A percentile compares a stretch with the other conserved stretches of the same genome.
Conservation (phyloP, 2,329 filamentous ascomycete species). For the Fusarium scirpi region DNA sequence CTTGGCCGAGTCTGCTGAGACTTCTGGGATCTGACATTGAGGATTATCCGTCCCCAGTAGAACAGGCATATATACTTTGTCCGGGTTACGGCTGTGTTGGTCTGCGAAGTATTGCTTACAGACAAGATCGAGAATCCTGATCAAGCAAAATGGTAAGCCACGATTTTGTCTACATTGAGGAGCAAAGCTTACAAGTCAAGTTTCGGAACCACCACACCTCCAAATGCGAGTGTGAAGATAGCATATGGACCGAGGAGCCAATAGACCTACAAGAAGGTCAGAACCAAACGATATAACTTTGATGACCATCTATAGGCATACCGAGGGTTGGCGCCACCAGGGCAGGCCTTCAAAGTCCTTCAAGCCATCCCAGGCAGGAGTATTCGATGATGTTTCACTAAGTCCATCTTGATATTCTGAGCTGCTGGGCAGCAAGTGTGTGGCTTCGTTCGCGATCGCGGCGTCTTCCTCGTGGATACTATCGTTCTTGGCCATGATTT, state of each 20-base stretch:
- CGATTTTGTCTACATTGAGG: neutral
- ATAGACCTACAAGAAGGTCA: constrained; percentile 68
- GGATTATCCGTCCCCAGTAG: constrained; percentile 77
- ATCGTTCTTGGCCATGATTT: constrained; percentile 26
- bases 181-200: constrained; percentile 74
- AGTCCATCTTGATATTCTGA: constrained; percentile 19
- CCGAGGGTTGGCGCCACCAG: constrained; percentile 73
- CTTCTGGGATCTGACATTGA: constrained; percentile 82
- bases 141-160: constrained; percentile 33
- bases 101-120: constrained; percentile 87
- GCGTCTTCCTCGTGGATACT: constrained; percentile 13
- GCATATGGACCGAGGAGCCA: constrained; percentile 87
- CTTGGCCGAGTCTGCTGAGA: constrained; percentile 80
- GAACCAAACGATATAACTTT: constrained; percentile 17
- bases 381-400: constrained; percentile 31
- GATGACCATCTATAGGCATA: constrained; percentile 52
- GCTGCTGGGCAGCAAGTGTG: constrained; percentile 54
- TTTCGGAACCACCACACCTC: constrained; percentile 86
- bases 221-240: constrained; percentile 86
- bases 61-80: constrained; percentile 71
- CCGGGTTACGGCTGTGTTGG: constrained; percentile 67
- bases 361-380: constrained; percentile 59
- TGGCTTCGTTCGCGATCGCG: constrained; percentile 50
- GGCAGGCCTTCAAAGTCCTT: constrained; percentile 71
- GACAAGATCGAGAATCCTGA: constrained; percentile 79